Percentiles rank a stretch among this genome's conserved stretches.
phyloP scores from a whole-genome alignment of 148 eudicot genomes.

The Cornus florida region DNA sequence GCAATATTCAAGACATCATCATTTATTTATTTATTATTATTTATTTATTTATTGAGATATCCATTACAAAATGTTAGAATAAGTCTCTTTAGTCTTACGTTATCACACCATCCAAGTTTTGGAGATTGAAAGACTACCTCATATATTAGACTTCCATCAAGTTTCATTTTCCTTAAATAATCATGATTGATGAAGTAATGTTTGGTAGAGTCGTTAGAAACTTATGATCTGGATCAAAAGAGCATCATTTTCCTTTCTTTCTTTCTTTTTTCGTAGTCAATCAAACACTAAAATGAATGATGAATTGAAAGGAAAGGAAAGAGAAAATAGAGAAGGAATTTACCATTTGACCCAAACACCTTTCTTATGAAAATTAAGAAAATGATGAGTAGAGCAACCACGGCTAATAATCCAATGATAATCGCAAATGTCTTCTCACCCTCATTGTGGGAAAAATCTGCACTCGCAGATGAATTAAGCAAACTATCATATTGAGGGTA shows the following conservation, averaged over 20 bases:
- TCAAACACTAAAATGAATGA: not conserved
- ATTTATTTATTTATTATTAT: too few relatives aligned
- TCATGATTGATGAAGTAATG: too few relatives aligned
- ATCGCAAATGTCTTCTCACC: conserved; percentile 54
- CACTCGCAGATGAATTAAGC: not conserved
- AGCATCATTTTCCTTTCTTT: too few relatives aligned
- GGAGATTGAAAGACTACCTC: too few relatives aligned
- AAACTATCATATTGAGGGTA: not conserved
- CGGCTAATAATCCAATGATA: conserved; percentile 46
- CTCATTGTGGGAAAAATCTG: conserved; percentile 22
- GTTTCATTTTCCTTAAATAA: too few relatives aligned
- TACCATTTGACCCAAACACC: conserved; percentile 35
- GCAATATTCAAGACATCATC: not conserved
- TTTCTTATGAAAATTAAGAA: conserved; percentile 45
- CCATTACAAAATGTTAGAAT: too few relatives aligned
- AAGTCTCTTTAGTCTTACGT: too few relatives aligned
- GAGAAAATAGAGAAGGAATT: not conserved
- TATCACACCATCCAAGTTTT: too few relatives aligned
- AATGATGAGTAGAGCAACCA: conserved; percentile 44
- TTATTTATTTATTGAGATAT: too few relatives aligned
- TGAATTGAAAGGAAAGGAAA: not conserved
- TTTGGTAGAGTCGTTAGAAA: not conserved
- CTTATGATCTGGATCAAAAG: not conserved
- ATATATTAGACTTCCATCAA: too few relatives aligned
- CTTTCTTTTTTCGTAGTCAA: too few relatives aligned